Conservation (phyloP, 495 filamentous ascomycete genomes). For the Monascus purpureus region DNA sequence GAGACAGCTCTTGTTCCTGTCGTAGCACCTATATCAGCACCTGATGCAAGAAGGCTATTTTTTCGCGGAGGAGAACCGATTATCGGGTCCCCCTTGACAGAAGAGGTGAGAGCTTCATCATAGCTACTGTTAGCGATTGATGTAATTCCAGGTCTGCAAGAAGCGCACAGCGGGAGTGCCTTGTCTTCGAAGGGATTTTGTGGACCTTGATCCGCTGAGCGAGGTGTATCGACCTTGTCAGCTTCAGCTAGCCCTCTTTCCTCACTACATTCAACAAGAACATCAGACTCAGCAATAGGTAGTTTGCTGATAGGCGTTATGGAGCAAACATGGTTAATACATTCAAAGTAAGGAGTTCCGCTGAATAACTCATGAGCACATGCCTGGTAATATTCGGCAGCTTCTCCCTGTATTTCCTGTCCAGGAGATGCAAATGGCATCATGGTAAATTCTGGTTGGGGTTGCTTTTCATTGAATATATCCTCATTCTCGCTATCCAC, state of each 20-base stretch:
- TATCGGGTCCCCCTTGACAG: too few species aligned
- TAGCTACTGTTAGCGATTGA: too few species aligned
- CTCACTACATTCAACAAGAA: background rate
- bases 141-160: too few species aligned
- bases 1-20: too few species aligned
- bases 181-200: too few species aligned
- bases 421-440: conserved; percentile 18
- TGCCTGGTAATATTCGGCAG: conserved; percentile 40
- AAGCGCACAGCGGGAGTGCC: too few species aligned
- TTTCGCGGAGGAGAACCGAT: too few species aligned
- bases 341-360: conserved; percentile 35
- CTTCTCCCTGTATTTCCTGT: conserved; percentile 21
- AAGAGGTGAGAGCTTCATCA: too few species aligned
- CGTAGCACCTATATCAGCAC: too few species aligned
- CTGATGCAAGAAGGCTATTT: too few species aligned
- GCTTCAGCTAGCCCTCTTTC: conserved; percentile 5
- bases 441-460: background rate
- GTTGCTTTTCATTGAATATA: background rate
- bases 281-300: conserved; percentile 1
- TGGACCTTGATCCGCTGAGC: too few species aligned
- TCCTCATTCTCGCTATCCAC: conserved; percentile 2
- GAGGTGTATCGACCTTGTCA: too few species aligned
- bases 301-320: conserved; percentile 14
- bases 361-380: conserved; percentile 37
- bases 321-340: conserved; percentile 32